phyloP scores from a whole-genome alignment of 805 yeast species.

The Suhomyces pyralidae region DNA sequence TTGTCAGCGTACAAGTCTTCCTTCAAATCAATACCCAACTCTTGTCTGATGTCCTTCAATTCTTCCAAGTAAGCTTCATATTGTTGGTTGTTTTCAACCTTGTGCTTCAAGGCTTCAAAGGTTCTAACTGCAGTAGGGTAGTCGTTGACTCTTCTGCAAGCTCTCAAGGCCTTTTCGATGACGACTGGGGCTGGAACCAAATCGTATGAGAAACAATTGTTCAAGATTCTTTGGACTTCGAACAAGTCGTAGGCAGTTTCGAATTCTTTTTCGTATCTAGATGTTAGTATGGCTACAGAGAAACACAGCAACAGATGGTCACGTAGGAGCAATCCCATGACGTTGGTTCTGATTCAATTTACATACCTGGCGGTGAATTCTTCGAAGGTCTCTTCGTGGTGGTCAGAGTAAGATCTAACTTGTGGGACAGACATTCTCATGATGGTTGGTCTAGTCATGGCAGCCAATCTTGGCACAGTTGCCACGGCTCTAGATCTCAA shows the following conservation, averaged over 20 bases:
- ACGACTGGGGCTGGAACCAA: conserved; percentile 98
- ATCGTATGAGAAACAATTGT: conserved; percentile 98
- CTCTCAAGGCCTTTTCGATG: conserved; percentile 91
- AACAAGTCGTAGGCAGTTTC: conserved; percentile 70
- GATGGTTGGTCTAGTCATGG: conserved; percentile 22
- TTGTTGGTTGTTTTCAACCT: conserved; percentile 92
- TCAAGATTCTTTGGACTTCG: conserved; percentile 77
- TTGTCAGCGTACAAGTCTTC: conserved; percentile 67
- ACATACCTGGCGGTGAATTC: conserved; percentile 79
- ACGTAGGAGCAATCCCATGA: not conserved
- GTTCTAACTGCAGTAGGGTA: conserved; percentile 98
- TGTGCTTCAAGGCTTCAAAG: conserved; percentile 93
- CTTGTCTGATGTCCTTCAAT: conserved; percentile 85
- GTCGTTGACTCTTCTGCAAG: conserved; percentile 98
- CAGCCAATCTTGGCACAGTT: conserved; percentile 29
- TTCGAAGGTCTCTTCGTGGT: conserved; percentile 90
- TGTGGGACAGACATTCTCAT: conserved; percentile 23
- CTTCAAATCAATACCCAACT: conserved; percentile 88
- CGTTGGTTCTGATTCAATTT: not conserved
- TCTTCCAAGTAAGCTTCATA: conserved; percentile 95
- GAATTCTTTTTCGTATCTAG: conserved; percentile 89
- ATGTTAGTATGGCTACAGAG: conserved; percentile 23
- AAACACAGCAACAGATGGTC: no score
- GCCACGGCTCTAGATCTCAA: conserved; percentile 34
- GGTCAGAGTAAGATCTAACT: conserved; percentile 73